Evolutionary conservation across 352 stramenopile species (phyloP).

Genomic region (Phytophthora macrochlamydospora): DNA sequence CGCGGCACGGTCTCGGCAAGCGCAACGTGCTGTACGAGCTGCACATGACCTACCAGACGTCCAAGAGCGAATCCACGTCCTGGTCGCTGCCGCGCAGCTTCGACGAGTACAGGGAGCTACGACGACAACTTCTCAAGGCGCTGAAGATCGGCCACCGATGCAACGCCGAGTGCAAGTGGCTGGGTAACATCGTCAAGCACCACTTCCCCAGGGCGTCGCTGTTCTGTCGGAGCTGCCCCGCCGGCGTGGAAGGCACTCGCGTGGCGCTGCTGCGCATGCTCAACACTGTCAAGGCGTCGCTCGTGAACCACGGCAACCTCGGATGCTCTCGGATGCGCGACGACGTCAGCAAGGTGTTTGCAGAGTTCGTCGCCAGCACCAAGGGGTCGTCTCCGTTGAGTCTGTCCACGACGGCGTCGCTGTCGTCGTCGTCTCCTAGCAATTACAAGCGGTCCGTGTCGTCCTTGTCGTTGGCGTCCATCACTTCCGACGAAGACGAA

Average conservation of each 20-base stretch:
- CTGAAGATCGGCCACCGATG: conserved; percentile 57
- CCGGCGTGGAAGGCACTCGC: conserved; percentile 30
- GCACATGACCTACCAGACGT: conserved; percentile 33
- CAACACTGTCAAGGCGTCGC: conserved; percentile 37
- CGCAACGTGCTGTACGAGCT: conserved; percentile 37
- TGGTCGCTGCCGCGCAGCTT: conserved; percentile 41
- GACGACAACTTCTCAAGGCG: conserved; percentile 42
- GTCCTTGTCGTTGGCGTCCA: conserved; percentile 17
- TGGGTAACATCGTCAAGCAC: conserved; percentile 58
- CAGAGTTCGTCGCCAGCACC: conserved; percentile 28
- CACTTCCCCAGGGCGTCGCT: conserved; percentile 55
- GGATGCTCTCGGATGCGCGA: conserved; percentile 32
- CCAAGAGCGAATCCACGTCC: conserved; percentile 26
- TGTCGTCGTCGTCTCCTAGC: conserved; percentile 20
- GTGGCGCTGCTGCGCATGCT: conserved; percentile 36
- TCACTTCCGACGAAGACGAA: conserved; percentile 35
- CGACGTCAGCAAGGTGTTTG: conserved; percentile 36
- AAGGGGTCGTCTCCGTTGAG: conserved; percentile 11
- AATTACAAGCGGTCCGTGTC: conserved; percentile 20
- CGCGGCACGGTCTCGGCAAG: conserved; percentile 22
- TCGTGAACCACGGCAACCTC: conserved; percentile 45
- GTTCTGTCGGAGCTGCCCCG: conserved; percentile 35
- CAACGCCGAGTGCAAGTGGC: conserved; percentile 60
- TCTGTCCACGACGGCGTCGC: conserved; percentile 11
- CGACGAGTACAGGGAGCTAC: conserved; percentile 51